Evolutionary conservation across 805 yeast genomes (phyloP), one percentile per base, ranked within the genome.

Genomic region (Myxozyma udenii): DNA sequence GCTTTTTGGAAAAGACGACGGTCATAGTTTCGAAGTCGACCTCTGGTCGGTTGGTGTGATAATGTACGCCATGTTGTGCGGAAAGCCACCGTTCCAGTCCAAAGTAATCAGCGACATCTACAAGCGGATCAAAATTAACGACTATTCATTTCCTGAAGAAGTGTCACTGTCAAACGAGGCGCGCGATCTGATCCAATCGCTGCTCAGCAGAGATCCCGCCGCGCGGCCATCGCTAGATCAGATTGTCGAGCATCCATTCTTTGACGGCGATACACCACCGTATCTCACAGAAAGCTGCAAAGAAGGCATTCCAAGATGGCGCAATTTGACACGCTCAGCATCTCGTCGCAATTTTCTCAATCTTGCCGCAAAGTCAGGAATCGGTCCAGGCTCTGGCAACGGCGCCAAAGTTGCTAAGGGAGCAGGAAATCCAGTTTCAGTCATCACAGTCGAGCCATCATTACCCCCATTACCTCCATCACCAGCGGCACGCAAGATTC

Each of bases 31-130:
- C 66, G 96, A 89, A 68, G 97, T 89, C 38, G 99, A 93, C 68
- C 80, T 89, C 54, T 93, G 99, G 99, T 95, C 98, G 7, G 81
- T 89, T 60, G 99, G 99, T 55, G 87, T 93, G 53, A 93, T 93
- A 88, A 77, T 93, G 75, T 93, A 84, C 66, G 97, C 98, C 6
- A 77, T 93, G 70, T 74, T 93, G 45, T 76, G 85, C 53, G 98
- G 98, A 33, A 89, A 88, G 68, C 98, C 99, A 12, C 99, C 99
- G 1, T 93, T 93, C 73, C 99, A 93, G 72, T 87, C 95, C 33
- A 87, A 88, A 65, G 96, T 90, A 67, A 96, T 93, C 41, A 84
- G 88, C 62, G 80, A 84, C 50, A 93, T 93, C 60, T 93, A 93
- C 71, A 65, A 79, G 96, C 47, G 46, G 71, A 93, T 93, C 67